Base-by-base conservation (phyloP, 2,329 filamentous ascomycete species). In the Apiospora pterosperma region DNA sequence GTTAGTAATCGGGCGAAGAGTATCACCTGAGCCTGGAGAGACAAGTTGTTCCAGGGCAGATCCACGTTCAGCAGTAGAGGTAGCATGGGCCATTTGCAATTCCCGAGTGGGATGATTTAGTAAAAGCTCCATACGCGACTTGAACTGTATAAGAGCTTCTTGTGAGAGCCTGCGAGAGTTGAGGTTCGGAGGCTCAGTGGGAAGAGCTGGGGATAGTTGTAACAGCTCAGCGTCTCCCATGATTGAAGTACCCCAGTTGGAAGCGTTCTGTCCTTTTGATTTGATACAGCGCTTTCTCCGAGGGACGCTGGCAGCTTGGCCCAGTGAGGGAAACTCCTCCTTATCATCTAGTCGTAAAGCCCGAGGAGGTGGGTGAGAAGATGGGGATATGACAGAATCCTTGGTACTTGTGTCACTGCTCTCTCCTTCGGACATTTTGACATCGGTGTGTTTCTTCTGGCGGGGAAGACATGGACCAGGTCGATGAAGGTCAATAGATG, bases 1-100 rank as follows among this genome's bases (percentile, higher is more conserved):
- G 67, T 76, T 69, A 77, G 75, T 60, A 70, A 65, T 41, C 31
- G 62, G 28, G 38, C 36, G 21, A 25, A 28, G 58, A 63, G 36
- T 60, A 61, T 38, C 14, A 12, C 42, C 14, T 21, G 16, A n/a
- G 1, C 10, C 25, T 34, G 21, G 8, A 21, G 14, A 34, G 25
- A 11, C 19, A 59, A 19, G 42, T 42, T 36, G 36, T 42, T n/a
- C 14, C 25, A 34, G 16, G 11, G 48, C 25, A 55, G 28, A 28
- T 55, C 48, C 28, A 55, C 48, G 48, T n/a, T 34, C 16, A 8
- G 21, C 28, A 34, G 28, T 21, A 34, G 42, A 12, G 2, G 23
- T 21, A 12, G 14, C 4, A 16, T 48, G 12, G 42, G 42, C 23
- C 16, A 5, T 48, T 48, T 55, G 16, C 44, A 31, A 14, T 31